Evolutionary conservation across 176 grass and related monocot genomes (phyloP).

Genomic region (Zoysia pacifica): DNA sequence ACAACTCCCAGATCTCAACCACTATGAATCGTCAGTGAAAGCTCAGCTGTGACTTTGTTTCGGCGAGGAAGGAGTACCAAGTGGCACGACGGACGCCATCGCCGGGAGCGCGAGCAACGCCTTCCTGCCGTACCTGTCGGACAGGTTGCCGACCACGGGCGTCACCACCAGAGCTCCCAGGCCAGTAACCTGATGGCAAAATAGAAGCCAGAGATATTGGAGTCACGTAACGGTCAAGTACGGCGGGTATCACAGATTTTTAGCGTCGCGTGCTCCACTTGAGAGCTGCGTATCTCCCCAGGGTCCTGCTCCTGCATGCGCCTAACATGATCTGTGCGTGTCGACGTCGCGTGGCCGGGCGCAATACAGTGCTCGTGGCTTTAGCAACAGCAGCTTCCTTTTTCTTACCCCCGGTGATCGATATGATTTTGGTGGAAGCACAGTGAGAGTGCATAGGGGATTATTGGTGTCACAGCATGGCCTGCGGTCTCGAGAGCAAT

Average conservation of each 20-base stretch:
- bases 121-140: constrained; percentile 72
- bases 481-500: neutral
- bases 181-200: constrained; percentile 45
- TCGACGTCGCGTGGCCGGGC: constrained; percentile 1
- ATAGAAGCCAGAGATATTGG: neutral
- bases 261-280: neutral
- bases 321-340: neutral
- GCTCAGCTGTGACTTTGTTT: neutral
- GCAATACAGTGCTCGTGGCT: neutral
- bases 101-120: constrained; percentile 63
- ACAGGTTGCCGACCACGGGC: constrained; percentile 67
- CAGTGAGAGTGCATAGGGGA: neutral
- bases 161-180: constrained; percentile 55
- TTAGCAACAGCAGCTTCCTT: neutral
- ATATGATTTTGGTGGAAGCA: neutral
- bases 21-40: neutral
- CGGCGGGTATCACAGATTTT: neutral
- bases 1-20: neutral
- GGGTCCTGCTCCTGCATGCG: neutral
- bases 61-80: constrained; percentile 23
- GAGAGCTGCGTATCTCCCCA: neutral
- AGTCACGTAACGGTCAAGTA: no score
- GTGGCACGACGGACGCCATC: constrained; percentile 42
- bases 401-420: neutral
- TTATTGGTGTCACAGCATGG: neutral